Conservation (phyloP, 2,329 filamentous ascomycete genomes). For the Helminthosporium solani region DNA sequence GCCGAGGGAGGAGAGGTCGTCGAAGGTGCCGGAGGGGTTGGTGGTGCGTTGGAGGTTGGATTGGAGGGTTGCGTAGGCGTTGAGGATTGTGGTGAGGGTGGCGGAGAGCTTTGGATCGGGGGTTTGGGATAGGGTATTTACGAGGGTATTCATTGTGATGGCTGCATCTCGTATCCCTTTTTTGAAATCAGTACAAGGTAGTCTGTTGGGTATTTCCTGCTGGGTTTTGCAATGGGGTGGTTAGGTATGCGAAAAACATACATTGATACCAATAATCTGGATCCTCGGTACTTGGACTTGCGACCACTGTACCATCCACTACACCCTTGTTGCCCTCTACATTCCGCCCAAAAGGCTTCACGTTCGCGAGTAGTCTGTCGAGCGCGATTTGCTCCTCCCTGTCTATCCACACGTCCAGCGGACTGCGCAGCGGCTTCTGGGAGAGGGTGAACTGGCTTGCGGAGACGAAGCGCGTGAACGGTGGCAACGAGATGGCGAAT, state of each 20-base stretch:
- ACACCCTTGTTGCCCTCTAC: slow-evolving; percentile 32
- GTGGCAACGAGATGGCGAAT: slow-evolving; percentile 35
- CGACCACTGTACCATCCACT: slow-evolving; percentile 44
- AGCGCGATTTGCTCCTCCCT: slow-evolving; percentile 39
- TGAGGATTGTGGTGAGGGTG: slow-evolving; percentile 31
- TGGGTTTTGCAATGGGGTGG: too few relatives aligned
- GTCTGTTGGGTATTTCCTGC: background rate
- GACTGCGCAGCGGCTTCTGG: slow-evolving; percentile 31
- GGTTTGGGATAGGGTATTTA: slow-evolving; percentile 42
- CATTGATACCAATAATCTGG: slow-evolving; percentile 51
- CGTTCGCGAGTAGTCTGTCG: slow-evolving; percentile 45
- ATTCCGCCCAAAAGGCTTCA: slow-evolving; percentile 45
- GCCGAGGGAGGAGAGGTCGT: slow-evolving; percentile 42
- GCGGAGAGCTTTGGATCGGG: slow-evolving; percentile 28
- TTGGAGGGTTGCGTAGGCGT: slow-evolving; percentile 38
- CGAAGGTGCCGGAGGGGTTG: slow-evolving; percentile 41
- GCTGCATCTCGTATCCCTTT: slow-evolving; percentile 48
- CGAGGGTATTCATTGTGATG: slow-evolving; percentile 45
- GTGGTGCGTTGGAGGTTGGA: slow-evolving; percentile 41
- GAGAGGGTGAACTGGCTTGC: slow-evolving; percentile 17
- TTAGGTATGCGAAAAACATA: slow-evolving; percentile 17
- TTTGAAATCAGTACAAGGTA: slow-evolving; percentile 8
- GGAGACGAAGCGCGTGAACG: slow-evolving; percentile 19
- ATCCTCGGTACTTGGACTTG: slow-evolving; percentile 43
- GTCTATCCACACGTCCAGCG: slow-evolving; percentile 40